Conservation (phyloP, 1,284 basidiomycete genomes). For the Tylopilus sp. region DNA sequence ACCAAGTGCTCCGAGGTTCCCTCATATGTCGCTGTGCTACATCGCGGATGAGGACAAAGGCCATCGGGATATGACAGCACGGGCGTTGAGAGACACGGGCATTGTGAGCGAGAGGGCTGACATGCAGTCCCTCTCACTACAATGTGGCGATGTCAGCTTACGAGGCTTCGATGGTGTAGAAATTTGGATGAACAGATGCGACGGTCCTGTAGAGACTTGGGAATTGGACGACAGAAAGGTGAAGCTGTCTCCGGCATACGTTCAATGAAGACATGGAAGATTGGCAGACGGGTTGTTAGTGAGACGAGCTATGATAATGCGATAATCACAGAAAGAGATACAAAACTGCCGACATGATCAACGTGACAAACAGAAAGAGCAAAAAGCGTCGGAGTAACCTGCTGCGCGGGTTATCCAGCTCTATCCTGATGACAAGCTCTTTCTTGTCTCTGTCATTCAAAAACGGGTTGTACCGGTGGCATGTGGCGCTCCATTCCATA, state of each 20-base stretch:
- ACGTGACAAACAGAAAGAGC: constrained; percentile 7
- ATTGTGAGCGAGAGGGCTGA: constrained; percentile 27
- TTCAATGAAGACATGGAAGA: background rate
- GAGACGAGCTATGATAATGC: background rate
- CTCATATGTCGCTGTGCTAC: constrained; percentile 69
- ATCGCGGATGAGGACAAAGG: constrained; percentile 54
- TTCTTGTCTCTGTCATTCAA: constrained; percentile 22
- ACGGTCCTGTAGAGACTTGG: constrained; percentile 61
- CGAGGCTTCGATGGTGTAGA: constrained; percentile 47
- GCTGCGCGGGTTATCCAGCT: constrained; percentile 5
- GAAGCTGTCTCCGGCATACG: constrained; percentile 2
- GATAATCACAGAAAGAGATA: constrained; percentile 7
- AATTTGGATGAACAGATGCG: constrained; percentile 60
- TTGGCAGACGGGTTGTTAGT: background rate
- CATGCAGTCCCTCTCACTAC: constrained; percentile 32
- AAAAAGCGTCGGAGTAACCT: constrained; percentile 1
- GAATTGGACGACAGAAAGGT: constrained; percentile 44
- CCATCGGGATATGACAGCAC: constrained; percentile 34
- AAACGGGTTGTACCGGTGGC: constrained; percentile 28
- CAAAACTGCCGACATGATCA: constrained; percentile 9
- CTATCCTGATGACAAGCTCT: constrained; percentile 20
- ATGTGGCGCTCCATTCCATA: constrained; percentile 29
- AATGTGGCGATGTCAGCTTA: constrained; percentile 35
- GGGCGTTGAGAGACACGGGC: constrained; percentile 36
- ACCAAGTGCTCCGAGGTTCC: constrained; percentile 50